Evolutionary conservation across 2,329 filamentous ascomycete species (phyloP), one percentile per base, ranked within the genome.

Genomic region (Diaporthe destruens): DNA sequence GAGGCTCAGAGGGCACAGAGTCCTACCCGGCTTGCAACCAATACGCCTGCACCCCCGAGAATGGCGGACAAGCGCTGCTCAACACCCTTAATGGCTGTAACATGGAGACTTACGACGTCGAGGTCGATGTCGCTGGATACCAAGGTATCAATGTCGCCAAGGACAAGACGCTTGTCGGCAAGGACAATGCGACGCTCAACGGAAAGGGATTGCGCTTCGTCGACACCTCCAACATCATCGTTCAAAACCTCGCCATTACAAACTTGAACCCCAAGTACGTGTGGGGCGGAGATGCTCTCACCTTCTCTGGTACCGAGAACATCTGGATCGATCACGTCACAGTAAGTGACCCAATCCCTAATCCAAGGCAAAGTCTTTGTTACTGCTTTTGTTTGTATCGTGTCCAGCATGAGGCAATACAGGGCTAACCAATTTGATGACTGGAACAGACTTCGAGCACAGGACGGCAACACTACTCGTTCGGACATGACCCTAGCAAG

Each of bases 391-490:
- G 2, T 20, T 44, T 29, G 18, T 42, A 3, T 57, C 11, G 23
- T 7, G 34, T 47, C 1, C 39, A 44, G 34, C 56, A 9, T n/a
- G 20, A 25, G 34, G 29, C 56, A 44, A 8, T 36, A 11, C 1
- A 39, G 32, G 39, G 20, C 47, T 67, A 39, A 67, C 8, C 32
- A 67, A 5, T 23, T 16, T 63, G 16, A 5, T 34, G 25, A 7
- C 11, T 25, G 16, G 6, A 3, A 54, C 32, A 87, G 80, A 88
- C 87, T 55, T 88, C 87, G 56, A 84, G 86, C 65, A 87, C 90
- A 75, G 88, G 87, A 63, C 88, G 89, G 51, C 89, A 91, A 79
- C 87, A 90, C 82, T 87, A 90, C 69, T 88, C 90, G 63, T 84
- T 89, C 66, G 89, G 89, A 73, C 86, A 84, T 78, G 78, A 79